A percentile compares a stretch with the other conserved stretches of the same genome.
Evolutionary conservation across 768 basidiomycete species (phyloP).

Genomic region (Tylopilus sp.): DNA sequence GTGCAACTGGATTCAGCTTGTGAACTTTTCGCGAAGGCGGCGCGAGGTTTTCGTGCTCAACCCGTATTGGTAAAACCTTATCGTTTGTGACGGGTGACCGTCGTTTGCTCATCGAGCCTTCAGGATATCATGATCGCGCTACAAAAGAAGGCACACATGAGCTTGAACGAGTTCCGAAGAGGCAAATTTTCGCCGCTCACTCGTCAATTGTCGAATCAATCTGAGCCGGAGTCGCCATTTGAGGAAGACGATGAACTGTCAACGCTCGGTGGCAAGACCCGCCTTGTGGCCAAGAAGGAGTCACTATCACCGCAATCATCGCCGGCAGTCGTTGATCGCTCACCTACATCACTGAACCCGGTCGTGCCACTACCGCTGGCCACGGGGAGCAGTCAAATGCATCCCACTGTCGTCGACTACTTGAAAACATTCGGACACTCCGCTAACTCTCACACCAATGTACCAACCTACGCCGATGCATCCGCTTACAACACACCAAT

Average conservation of each 20-base stretch:
- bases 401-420: slow-evolving; percentile 67
- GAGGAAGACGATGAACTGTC: slow-evolving; percentile 63
- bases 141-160: slow-evolving; percentile 62
- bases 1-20: slow-evolving; percentile 73
- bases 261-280: slow-evolving; percentile 62
- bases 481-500: slow-evolving; percentile 25
- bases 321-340: slow-evolving; percentile 47
- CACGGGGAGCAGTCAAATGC: slow-evolving; percentile 46
- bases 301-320: slow-evolving; percentile 48
- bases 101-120: slow-evolving; percentile 8
- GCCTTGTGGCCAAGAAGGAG: slow-evolving; percentile 60
- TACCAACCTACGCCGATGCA: slow-evolving; percentile 22
- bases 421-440: slow-evolving; percentile 54
- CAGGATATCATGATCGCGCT: slow-evolving; percentile 64
- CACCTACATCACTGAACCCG: slow-evolving; percentile 68
- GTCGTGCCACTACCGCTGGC: slow-evolving; percentile 68
- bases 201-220: slow-evolving; percentile 31
- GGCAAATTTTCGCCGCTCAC: slow-evolving; percentile 48
- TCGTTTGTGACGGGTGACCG: background rate
- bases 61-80: slow-evolving; percentile 54
- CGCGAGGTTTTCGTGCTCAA: slow-evolving; percentile 58
- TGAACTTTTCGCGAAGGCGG: slow-evolving; percentile 68
- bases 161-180: slow-evolving; percentile 59
- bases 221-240: slow-evolving; percentile 41
- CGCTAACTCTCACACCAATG: slow-evolving; percentile 16